Percentiles rank a stretch among this genome's conserved stretches.
Evolutionary conservation across 495 filamentous ascomycete genomes (phyloP).

Genomic region (Aspergillus egyptiacus): DNA sequence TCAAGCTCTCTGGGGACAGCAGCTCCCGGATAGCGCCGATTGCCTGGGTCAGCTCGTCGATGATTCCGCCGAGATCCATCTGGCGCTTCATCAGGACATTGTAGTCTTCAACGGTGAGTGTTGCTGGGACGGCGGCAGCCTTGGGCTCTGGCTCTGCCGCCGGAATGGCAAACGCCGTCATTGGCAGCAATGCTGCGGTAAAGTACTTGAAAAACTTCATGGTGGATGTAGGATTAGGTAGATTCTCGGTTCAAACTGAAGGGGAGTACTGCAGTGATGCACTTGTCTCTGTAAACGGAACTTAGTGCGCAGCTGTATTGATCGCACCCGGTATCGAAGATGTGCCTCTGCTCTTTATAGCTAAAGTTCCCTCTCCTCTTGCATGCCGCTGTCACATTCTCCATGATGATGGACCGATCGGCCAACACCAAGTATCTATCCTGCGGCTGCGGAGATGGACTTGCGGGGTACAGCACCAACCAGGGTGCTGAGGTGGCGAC

Average conservation of each 20-base stretch:
- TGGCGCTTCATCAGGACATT: conserved; percentile 2
- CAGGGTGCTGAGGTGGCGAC: background rate
- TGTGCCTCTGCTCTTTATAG: conserved; percentile 7
- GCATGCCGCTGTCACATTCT: conserved; percentile 8
- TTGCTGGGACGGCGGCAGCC: background rate
- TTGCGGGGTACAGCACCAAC: conserved; percentile 9
- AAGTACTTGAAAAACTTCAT: conserved; percentile 17
- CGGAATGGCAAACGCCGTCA: conserved; percentile 6
- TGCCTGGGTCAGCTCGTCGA: conserved; percentile 8
- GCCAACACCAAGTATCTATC: background rate
- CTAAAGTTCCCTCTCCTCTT: background rate
- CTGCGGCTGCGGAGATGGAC: conserved; percentile 7
- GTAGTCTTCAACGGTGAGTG: conserved; percentile 3
- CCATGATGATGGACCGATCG: conserved; percentile 2
- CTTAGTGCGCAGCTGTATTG: background rate
- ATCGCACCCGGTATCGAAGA: background rate
- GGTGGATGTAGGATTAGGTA: background rate
- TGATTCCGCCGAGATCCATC: conserved; percentile 1
- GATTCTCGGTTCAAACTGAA: background rate
- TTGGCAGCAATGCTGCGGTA: conserved; percentile 11
- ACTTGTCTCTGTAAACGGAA: background rate
- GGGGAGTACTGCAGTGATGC: background rate
- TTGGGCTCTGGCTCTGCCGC: conserved; percentile 10
- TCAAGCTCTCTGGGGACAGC: conserved; percentile 13
- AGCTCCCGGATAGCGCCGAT: conserved; percentile 8